phyloP scores from a whole-genome alignment of 202 grass and related monocot species.

The Hordeum pubiflorum region DNA sequence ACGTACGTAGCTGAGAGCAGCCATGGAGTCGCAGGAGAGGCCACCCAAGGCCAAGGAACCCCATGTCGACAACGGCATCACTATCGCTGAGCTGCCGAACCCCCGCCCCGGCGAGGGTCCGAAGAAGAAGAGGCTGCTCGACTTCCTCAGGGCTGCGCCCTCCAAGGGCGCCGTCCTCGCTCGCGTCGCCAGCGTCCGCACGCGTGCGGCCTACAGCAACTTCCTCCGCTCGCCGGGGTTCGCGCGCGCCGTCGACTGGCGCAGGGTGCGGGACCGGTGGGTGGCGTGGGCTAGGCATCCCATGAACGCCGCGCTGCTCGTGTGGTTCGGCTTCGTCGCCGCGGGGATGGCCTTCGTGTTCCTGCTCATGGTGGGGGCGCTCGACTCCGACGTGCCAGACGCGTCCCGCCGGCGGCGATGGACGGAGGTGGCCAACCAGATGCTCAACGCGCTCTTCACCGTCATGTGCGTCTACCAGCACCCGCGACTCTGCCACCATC shows the following conservation, averaged over 20 bases:
- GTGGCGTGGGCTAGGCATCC: conserved; percentile 33
- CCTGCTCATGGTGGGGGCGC: conserved; percentile 51
- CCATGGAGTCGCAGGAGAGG: conserved; percentile 19
- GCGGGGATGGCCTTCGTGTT: conserved; percentile 36
- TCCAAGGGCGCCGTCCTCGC: conserved; percentile 17
- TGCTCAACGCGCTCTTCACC: conserved; percentile 72
- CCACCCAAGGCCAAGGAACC: background rate
- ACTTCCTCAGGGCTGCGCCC: conserved; percentile 40
- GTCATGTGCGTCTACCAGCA: conserved; percentile 76
- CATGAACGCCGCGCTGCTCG: conserved; percentile 45
- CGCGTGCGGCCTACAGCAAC: background rate
- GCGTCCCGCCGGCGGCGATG: conserved; percentile 30
- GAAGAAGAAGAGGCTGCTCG: conserved; percentile 43
- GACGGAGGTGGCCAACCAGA: conserved; percentile 58
- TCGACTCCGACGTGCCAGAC: conserved; percentile 44
- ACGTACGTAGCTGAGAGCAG: background rate
- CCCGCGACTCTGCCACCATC: conserved; percentile 52
- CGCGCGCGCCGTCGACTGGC: conserved; percentile 37
- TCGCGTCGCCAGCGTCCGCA: background rate
- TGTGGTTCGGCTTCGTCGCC: conserved; percentile 45
- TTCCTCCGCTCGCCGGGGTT: conserved; percentile 21
- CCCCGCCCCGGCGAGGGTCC: background rate
- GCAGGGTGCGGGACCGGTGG: conserved; percentile 12
- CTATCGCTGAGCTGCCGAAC: background rate
- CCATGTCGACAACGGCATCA: background rate